phyloP scores from a whole-genome alignment of 306 rosid species.

The Prinsepia uniflora region DNA sequence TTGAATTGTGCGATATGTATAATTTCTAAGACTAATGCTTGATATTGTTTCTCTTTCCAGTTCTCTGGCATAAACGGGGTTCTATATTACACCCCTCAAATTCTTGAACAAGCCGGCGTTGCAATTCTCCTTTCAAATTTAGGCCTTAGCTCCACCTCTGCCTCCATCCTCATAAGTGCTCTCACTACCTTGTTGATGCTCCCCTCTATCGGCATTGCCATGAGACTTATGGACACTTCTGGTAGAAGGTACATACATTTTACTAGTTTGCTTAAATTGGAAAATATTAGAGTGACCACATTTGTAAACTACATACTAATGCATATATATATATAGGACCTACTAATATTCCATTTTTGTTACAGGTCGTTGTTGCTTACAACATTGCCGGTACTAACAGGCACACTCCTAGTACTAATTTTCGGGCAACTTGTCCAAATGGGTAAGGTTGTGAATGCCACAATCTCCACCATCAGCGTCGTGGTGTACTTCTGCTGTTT shows the following conservation, averaged over 20 bases:
- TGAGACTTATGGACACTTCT: constrained; percentile 38
- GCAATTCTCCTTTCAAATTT: constrained; percentile 35
- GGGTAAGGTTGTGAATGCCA: constrained; percentile 33
- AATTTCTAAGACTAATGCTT: not conserved
- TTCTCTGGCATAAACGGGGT: constrained; percentile 45
- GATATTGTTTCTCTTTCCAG: constrained; percentile 14
- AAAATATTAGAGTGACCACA: too few species aligned
- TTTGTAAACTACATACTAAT: too few species aligned
- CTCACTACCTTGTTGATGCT: constrained; percentile 44
- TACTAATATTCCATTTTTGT: not conserved
- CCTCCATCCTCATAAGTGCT: constrained; percentile 39
- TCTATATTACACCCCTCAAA: constrained; percentile 43
- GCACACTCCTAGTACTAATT: constrained; percentile 33
- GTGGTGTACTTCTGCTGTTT: constrained; percentile 40
- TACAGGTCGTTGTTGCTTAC: constrained; percentile 33
- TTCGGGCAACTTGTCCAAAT: constrained; percentile 27
- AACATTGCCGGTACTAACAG: constrained; percentile 33
- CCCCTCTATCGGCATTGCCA: constrained; percentile 39
- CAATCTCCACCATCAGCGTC: constrained; percentile 36
- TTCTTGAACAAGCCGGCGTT: constrained; percentile 45
- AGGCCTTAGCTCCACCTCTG: constrained; percentile 34
- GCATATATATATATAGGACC: too few species aligned
- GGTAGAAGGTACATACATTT: constrained; percentile 31
- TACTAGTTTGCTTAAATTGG: too few species aligned
- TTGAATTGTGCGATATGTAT: too few species aligned